Base-by-base conservation (phyloP, 352 stramenopile genomes). In the Albugo candida region DNA sequence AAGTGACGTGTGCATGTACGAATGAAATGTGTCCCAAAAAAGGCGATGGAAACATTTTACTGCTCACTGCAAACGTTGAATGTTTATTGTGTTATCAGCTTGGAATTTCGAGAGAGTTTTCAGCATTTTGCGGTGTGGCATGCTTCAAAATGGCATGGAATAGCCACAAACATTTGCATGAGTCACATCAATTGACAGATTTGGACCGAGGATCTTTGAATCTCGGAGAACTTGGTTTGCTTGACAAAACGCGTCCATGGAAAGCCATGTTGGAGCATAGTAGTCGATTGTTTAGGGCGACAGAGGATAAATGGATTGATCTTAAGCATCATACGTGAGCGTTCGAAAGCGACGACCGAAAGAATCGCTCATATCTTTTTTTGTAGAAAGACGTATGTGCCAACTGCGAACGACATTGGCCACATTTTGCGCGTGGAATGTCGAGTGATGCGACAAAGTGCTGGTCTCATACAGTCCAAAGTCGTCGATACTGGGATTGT, bases 401-500 rank as follows among this genome's bases (percentile, higher is more conserved):
- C 78, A 16, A 72, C 63, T 5, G 52, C 58, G 24, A 63, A 64
- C 4, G 78, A 91, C 40, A 68, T 91, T 11, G 78, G 78, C 16
- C 64, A 87, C 44, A 67, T 92, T 11, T 68, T 92, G 43, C 69
- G 73, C 49, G 78, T 92, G 42, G 73, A 85, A 51, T 88, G 78
- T 60, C 64, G 67, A 45, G 73, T 70, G 16, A 70, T 64, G 21
- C 79, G 73, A 47, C 60, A 59, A n/a, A 60, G 65, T 24, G 65
- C 64, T n/a, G 61, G 55, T 19, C 51, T 56, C 10, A 64, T 77
- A 39, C 51, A 83, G 6, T 81, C 65, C 40, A 88, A 88, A 65
- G 71, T 58, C 16, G 70, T 82, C 11, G 78, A 92, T 35, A 92
- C 78, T 19, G 73, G 75, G 38, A 87, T 92, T 50, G 78, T 92